phyloP scores from a whole-genome alignment of 1,284 basidiomycete genomes.

The Sporisorium iseilematis-ciliati region DNA sequence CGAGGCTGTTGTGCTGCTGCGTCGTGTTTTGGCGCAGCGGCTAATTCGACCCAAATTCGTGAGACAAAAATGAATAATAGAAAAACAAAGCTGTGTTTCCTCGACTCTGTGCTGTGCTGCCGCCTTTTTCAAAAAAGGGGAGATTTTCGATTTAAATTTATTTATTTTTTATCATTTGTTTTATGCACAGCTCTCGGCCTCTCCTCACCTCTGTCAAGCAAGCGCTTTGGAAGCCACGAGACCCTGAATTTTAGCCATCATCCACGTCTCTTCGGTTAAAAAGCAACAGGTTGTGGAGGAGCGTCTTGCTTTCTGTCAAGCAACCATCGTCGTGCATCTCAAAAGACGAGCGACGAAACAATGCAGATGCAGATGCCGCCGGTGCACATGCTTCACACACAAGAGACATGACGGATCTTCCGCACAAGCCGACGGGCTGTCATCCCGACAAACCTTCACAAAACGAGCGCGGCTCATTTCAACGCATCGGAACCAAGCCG shows the following conservation, averaged over 20 bases:
- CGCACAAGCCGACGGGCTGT: neutral
- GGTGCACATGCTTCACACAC: neutral
- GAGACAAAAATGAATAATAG: too few relatives aligned
- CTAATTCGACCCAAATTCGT: neutral
- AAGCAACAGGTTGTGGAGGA: too few relatives aligned
- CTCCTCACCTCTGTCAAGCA: too few relatives aligned
- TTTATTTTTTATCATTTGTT: neutral
- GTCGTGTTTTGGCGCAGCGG: slow-evolving; percentile 8
- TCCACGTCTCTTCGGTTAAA: too few relatives aligned
- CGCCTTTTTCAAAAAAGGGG: too few relatives aligned
- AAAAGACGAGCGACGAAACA: neutral
- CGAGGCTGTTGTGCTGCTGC: neutral
- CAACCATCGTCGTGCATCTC: neutral
- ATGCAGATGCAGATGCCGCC: slow-evolving; percentile 11
- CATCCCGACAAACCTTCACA: neutral
- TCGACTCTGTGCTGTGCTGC: neutral
- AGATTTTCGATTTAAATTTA: neutral
- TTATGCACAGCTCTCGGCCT: too few relatives aligned
- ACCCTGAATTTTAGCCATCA: too few relatives aligned
- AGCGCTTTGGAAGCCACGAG: too few relatives aligned
- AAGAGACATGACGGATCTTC: slow-evolving; percentile 10
- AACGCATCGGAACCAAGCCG: neutral
- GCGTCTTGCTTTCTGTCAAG: neutral
- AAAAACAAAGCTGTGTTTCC: slow-evolving; percentile 1
- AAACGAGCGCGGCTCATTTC: neutral